These are phyloP conservation scores for Pythium graminicola DNA, from an alignment of 352 stramenopile genomes.

Conservation along the genomic window DNA sequence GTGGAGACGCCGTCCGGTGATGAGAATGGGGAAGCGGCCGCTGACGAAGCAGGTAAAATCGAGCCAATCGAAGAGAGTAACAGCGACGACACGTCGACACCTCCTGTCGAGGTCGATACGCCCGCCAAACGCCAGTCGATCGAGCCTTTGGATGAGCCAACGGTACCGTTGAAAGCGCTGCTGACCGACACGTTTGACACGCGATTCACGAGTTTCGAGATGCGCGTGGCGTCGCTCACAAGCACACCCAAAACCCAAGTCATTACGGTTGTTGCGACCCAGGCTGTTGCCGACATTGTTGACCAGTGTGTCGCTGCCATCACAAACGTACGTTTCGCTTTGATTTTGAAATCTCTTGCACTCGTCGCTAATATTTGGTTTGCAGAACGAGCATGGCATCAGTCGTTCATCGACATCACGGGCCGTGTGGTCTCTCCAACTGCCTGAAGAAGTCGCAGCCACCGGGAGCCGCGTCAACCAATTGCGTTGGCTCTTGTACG, in stretches of 20 bases:
- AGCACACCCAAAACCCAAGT: constrained; percentile 29
- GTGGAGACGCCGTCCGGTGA: neutral
- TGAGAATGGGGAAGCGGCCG: neutral
- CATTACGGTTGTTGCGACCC: constrained; percentile 37
- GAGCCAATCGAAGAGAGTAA: neutral
- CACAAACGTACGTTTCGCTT: constrained; percentile 35
- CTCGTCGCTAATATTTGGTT: neutral
- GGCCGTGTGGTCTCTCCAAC: constrained; percentile 22
- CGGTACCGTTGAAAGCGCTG: constrained; percentile 28
- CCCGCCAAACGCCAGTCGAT: constrained; percentile 30
- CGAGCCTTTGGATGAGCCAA: constrained; percentile 27
- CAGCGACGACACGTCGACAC: neutral
- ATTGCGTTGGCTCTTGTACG: constrained; percentile 53
- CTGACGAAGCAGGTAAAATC: neutral
- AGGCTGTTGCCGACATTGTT: constrained; percentile 41
- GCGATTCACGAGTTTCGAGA: constrained; percentile 31
- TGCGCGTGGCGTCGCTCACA: neutral
- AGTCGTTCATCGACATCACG: constrained; percentile 37
- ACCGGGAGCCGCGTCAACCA: constrained; percentile 37
- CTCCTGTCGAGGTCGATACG: neutral
- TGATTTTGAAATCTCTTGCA: too few species aligned
- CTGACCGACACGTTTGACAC: constrained; percentile 24
- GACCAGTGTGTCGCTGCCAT: constrained; percentile 56
- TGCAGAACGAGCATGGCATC: constrained; percentile 41
- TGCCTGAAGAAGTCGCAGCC: constrained; percentile 35